phyloP scores from a whole-genome alignment of 805 yeast genomes.

The Myxozyma mucilagina region DNA sequence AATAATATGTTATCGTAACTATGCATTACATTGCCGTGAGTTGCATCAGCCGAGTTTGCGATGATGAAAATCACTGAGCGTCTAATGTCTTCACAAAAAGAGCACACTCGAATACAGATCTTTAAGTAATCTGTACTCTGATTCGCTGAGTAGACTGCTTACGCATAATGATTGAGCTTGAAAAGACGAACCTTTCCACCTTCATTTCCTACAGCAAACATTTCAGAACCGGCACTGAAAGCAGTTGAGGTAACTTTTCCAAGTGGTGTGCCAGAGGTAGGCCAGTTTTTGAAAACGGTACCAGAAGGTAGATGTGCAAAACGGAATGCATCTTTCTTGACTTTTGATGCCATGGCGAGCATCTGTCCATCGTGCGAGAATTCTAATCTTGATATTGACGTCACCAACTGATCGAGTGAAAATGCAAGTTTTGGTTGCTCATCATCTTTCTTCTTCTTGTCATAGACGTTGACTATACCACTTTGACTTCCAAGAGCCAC shows the following conservation, averaged over 20 bases:
- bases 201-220: slow-evolving; percentile 87
- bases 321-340: slow-evolving; percentile 80
- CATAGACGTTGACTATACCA: slow-evolving; percentile 89
- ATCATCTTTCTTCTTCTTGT: slow-evolving; percentile 41
- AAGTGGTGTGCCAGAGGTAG: slow-evolving; percentile 92
- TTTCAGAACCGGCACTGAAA: slow-evolving; percentile 78
- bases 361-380: slow-evolving; percentile 90
- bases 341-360: slow-evolving; percentile 80
- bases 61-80: not conserved
- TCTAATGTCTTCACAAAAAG: not conserved
- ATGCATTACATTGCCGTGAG: too few species aligned
- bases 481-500: slow-evolving; percentile 84
- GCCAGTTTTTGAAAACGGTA: slow-evolving; percentile 91
- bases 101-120: not conserved
- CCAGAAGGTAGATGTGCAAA: slow-evolving; percentile 86
- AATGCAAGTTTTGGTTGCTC: slow-evolving; percentile 56
- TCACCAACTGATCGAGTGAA: slow-evolving; percentile 74
- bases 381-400: slow-evolving; percentile 68
- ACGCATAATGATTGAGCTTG: slow-evolving; percentile 73
- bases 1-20: not conserved
- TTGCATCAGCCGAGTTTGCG: not conserved
- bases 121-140: too few species aligned
- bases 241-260: slow-evolving; percentile 85
- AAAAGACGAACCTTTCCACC: slow-evolving; percentile 88
- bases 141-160: not conserved